Base-by-base conservation (phyloP, 164 flowering plant species). In the Stephania japonica region DNA sequence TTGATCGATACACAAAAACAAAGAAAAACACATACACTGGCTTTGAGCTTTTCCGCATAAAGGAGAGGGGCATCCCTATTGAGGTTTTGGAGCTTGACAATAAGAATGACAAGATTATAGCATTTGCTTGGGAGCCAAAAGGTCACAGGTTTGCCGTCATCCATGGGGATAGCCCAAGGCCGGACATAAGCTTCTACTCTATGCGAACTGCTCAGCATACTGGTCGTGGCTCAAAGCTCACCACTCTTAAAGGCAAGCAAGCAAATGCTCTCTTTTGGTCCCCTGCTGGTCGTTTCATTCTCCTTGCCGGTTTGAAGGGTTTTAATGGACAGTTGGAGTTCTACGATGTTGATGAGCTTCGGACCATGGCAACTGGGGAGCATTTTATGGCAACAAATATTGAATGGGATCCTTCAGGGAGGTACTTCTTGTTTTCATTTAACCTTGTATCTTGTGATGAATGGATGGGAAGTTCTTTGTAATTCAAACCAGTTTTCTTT, bases 401-500 rank as follows among this genome's bases (percentile, higher is more conserved):
- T 75, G 97, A 92, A 81, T 96, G 99, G 97, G 98, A 96, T 81
- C 97, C 99, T 18, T 90, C 99, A 63, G 99, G 99, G 78, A 91
- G 99, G 99, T 91, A 19, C 62, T 56, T 16, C 62, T 2, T 32
- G 3, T 16, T 4, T 56, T n/a, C 62, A 19, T 19, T 19, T 3
- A 56, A 56, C 4, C 61, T 47, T n/a, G 43, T 13, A 27, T 27
- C 32, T 21, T 63, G 9, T 23, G 12, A 19, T 63, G 66, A 63
- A 63, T 1, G 14, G 11, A 23, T 23, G 13, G 66, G 38, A 32
- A 63, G 65, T 63, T 63, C 21, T 32, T 32, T 32, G 2, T 32
- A 32, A 32, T 32, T 32, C 38, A 32, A 32, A 32, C 38, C 38
- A 10, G 38, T 32, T 23, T 63, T 26, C 7, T 61, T 23, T 61